Base-by-base conservation (phyloP, 352 stramenopile species). In the Aphanomyces euteiches region DNA sequence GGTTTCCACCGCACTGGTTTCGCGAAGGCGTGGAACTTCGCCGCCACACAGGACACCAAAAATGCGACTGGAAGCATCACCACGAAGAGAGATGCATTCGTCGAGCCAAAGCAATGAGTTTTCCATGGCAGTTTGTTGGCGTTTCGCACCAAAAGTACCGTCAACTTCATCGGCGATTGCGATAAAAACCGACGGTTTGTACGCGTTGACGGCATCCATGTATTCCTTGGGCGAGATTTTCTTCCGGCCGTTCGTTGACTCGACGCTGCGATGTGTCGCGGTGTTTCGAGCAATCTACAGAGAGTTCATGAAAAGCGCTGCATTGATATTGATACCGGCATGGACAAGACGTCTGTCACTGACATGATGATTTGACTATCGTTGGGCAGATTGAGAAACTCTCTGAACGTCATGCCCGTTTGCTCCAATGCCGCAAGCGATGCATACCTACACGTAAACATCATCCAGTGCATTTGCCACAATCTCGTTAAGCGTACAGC, bases 21-120 rank as follows among this genome's bases (percentile, higher is more conserved):
- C 73, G 19, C 85, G 85, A 63, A 91, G 61, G 1, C 67, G 74
- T 56, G 79, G 81, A 67, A 90, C 81, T 15, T 78, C 77, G 28
- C 85, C 85, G n/a, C 85, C 85, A 7, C 89, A 74, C 45, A 91
- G 78, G 21, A 93, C 83, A 13, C 85, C 85, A 67, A 82, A 89
- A 54, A 93, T 78, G 1, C 54, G 13, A 39, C 3, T 61, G 5
- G 54, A 37, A 13, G 36, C 66, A 40, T 74, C 74, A 15, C 69
- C 72, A 28, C 60, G 58, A 12, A 36, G 38, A 19, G 77, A 67
- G 7, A 90, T 68, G 59, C 83, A 93, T 19, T 74, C 78, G 67
- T 93, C 85, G 34, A 93, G 73, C 85, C 85, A 93, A 39, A 87
- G 74, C 40, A 93, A 74, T 48, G 85, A 84, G 36, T 73, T 80